phyloP scores from a whole-genome alignment of 257 asterid genomes.

The Henckelia pumila region DNA sequence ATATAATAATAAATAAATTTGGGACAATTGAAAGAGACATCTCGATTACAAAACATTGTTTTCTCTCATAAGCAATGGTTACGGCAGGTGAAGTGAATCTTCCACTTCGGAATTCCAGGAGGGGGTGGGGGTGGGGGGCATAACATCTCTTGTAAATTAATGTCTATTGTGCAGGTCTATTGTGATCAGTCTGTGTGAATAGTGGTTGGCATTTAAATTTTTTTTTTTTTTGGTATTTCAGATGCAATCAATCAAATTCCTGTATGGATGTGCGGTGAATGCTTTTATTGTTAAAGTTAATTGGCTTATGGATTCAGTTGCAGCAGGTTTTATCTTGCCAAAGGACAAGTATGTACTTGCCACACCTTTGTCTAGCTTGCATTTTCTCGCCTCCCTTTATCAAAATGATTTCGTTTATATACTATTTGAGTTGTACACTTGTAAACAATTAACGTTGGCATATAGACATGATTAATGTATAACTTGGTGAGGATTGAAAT shows the following conservation, averaged over 20 bases:
- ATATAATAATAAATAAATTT: too few species aligned
- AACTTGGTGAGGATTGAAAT: neutral
- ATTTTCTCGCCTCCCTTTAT: constrained; percentile 7
- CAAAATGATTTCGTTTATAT: constrained; percentile 15
- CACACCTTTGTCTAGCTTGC: constrained; percentile 10
- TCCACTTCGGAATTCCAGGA: too few species aligned
- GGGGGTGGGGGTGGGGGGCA: too few species aligned
- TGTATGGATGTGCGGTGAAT: constrained; percentile 80
- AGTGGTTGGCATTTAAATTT: constrained; percentile 24
- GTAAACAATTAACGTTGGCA: constrained; percentile 6
- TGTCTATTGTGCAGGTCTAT: constrained; percentile 16
- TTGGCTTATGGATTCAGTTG: constrained; percentile 79
- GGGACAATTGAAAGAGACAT: neutral
- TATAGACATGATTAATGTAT: constrained; percentile 9
- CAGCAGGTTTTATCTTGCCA: constrained; percentile 58
- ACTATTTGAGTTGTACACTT: constrained; percentile 12
- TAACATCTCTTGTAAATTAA: neutral
- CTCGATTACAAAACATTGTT: neutral
- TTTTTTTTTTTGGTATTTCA: constrained; percentile 39
- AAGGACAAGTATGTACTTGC: constrained; percentile 47
- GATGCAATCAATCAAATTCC: constrained; percentile 74
- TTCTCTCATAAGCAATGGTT: too few species aligned
- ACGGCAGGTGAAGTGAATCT: too few species aligned
- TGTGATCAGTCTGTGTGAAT: neutral
- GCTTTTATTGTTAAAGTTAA: constrained; percentile 56